Percentiles rank a stretch among this genome's conserved stretches.
These are phyloP conservation scores for Cephalotrichum gorgonifer DNA, from an alignment of 2,329 filamentous ascomycete species.

Conservation along the genomic window DNA sequence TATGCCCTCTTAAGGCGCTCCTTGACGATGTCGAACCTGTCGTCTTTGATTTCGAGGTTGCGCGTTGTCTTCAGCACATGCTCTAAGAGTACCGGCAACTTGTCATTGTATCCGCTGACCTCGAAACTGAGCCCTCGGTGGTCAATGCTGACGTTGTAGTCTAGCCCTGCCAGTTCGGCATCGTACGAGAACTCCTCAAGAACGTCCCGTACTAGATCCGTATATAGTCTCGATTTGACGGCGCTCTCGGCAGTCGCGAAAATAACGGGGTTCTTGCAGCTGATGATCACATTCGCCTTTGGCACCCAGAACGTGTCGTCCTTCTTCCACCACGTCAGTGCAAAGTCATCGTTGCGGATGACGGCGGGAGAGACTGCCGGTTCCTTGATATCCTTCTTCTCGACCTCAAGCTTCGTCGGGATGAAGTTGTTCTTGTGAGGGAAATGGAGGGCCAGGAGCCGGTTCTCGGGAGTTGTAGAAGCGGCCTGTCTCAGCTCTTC, in stretches of 20 bases:
- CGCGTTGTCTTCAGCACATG: conserved; percentile 79
- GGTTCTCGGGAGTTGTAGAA: conserved; percentile 41
- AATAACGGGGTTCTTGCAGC: conserved; percentile 69
- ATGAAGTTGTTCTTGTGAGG: conserved; percentile 95
- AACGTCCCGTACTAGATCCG: conserved; percentile 78
- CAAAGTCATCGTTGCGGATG: conserved; percentile 71
- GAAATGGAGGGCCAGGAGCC: conserved; percentile 66
- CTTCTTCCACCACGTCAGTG: conserved; percentile 94
- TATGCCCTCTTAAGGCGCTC: conserved; percentile 69
- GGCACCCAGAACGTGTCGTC: conserved; percentile 98
- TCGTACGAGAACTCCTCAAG: conserved; percentile 92
- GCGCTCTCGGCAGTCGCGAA: conserved; percentile 67
- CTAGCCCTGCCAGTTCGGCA: conserved; percentile 81
- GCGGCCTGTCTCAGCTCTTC: conserved; percentile 57
- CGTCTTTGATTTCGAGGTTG: conserved; percentile 73
- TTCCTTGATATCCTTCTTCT: conserved; percentile 80
- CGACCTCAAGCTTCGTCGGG: conserved; percentile 82
- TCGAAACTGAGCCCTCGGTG: conserved; percentile 66
- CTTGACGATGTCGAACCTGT: conserved; percentile 84
- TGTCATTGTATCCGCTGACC: conserved; percentile 91
- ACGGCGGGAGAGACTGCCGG: conserved; percentile 66
- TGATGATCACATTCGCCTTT: conserved; percentile 78
- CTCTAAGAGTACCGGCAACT: conserved; percentile 80
- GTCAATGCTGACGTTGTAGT: conserved; percentile 69
- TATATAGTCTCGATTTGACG: conserved; percentile 70